Evolutionary conservation across 768 basidiomycete species (phyloP).

Genomic region (Calocera viscosa): DNA sequence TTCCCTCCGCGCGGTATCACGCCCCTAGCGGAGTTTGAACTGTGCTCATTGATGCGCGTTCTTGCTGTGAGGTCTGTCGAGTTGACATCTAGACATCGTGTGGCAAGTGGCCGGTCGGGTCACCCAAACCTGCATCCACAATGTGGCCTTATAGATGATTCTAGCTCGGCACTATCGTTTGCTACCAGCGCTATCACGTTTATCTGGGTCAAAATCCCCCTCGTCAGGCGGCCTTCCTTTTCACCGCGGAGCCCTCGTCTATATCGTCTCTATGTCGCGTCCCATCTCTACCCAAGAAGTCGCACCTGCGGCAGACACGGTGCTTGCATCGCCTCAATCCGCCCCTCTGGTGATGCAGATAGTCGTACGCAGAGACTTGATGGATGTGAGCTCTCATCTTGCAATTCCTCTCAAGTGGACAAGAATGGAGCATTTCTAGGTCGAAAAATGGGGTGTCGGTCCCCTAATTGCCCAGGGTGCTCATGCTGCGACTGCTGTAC

Average conservation of each 20-base stretch:
- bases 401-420: not conserved
- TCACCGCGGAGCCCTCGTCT: not conserved
- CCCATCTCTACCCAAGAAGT: not conserved
- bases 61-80: too few species aligned
- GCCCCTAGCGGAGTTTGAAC: slow-evolving; percentile 8
- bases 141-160: too few species aligned
- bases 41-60: not conserved
- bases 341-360: slow-evolving; percentile 34
- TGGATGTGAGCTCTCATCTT: slow-evolving; percentile 27
- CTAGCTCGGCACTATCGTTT: too few species aligned
- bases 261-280: too few species aligned
- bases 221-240: not conserved
- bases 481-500: slow-evolving; percentile 36
- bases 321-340: not conserved
- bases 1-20: slow-evolving; percentile 5
- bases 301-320: not conserved
- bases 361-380: slow-evolving; percentile 33
- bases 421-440: not conserved
- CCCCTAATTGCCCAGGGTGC: slow-evolving; percentile 24
- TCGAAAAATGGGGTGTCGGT: not conserved
- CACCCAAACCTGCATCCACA: too few species aligned
- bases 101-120: too few species aligned
- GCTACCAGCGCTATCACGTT: too few species aligned
- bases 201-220: too few species aligned
- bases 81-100: not conserved